phyloP scores from a whole-genome alignment of 75 land plant species.

The Isoetes taiwanensis region DNA sequence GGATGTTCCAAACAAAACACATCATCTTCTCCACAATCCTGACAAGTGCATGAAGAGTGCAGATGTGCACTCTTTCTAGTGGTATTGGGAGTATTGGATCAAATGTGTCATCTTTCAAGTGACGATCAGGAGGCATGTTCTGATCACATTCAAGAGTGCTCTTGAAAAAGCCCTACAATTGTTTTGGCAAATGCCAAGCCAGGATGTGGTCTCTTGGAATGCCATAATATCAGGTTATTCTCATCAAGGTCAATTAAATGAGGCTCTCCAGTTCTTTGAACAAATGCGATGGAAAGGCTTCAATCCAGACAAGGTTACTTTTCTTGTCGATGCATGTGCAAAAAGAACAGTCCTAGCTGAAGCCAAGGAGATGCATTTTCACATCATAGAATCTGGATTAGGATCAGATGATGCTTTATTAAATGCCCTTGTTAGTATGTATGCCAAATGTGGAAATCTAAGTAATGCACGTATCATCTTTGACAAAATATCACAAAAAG shows the following conservation, averaged over 20 bases:
- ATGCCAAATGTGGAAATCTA: constrained; percentile 15
- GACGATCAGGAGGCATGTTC: too few species aligned
- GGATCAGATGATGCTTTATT: constrained; percentile 7
- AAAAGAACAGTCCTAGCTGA: not conserved
- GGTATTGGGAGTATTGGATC: too few species aligned
- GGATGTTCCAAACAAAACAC: too few species aligned
- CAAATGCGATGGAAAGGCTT: not conserved
- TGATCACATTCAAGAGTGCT: too few species aligned
- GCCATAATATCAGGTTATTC: not conserved
- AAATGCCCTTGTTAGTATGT: constrained; percentile 23
- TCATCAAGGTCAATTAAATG: not conserved
- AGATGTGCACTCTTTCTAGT: too few species aligned
- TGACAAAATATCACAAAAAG: constrained; percentile 16
- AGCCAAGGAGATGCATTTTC: not conserved
- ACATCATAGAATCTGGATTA: not conserved
- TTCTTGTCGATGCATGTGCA: not conserved
- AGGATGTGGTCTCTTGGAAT: constrained; percentile 2
- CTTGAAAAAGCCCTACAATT: too few species aligned
- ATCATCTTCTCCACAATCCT: too few species aligned
- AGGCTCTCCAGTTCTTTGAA: not conserved
- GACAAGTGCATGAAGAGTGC: too few species aligned
- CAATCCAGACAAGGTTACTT: not conserved
- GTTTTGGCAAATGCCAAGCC: too few species aligned
- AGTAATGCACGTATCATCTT: constrained; percentile 25
- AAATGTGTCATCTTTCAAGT: too few species aligned